Base-by-base conservation (phyloP, 179 eudicot genomes). In the Amaranthus tricolor region DNA sequence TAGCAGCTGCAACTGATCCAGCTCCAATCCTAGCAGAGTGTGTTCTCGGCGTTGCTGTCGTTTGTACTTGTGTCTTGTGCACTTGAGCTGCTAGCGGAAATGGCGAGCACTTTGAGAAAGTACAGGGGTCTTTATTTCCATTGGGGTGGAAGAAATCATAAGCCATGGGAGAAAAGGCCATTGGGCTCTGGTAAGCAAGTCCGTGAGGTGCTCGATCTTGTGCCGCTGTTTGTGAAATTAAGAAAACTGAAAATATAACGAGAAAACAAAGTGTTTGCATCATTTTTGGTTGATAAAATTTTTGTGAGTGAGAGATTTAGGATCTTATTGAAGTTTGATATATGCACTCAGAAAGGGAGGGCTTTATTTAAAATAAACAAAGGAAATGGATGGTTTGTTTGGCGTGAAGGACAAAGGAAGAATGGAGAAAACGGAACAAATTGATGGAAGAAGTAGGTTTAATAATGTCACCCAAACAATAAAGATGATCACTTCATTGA, bases 191-290 rank as follows among this genome's bases (percentile, higher is more conserved):
- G 59, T 82, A 20, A 43, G 82, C 64, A 20, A 91, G 84, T 16
- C 94, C 92, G 11, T 91, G 94, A 47, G 91, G 91, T 15, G 86
- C 87, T 76, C 89, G 80, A 14, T 78, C 84, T 76, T 86, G 88
- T 45, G 85, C 84, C 53, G 58, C 63, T n/a, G 77, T 57, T 1
- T 71, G 50, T 19, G 78, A 76, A 74, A 79, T 70, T 2, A 78
- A 59, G 70, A 79, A 74, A 58, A 84, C 62, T 17, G 75, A 52
- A 60, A 82, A 66, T 56, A 71, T 51, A 20, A 72, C 1, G 72
- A 79, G 69, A 76, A 85, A 61, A 40, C 64, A 62, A 73, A 72
- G 60, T 56, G 77, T 51, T 69, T 72, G 43, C 24, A 68, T 43
- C 82, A 82, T 87, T 69, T 75, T 63, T 19, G 48, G 44, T 16